Conservation (phyloP, 768 basidiomycete species). For the Boletus rubescentipes region DNA sequence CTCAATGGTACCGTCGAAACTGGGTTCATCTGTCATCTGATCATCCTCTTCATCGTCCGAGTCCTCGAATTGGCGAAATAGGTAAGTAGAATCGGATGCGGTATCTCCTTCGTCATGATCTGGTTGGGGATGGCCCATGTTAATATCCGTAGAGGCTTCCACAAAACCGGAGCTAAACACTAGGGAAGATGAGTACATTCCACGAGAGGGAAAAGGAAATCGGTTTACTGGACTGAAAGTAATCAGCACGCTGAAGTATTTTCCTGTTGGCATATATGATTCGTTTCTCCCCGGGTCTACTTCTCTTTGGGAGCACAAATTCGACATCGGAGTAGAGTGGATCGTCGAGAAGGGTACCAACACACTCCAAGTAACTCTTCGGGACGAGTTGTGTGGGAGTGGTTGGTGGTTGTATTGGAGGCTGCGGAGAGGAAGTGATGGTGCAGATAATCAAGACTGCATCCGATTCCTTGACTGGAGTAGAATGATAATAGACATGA, state of each 20-base stretch:
- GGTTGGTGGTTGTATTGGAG: slow-evolving; percentile 45
- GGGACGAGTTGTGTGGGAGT: slow-evolving; percentile 59
- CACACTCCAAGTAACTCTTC: slow-evolving; percentile 60
- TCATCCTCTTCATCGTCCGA: slow-evolving; percentile 57
- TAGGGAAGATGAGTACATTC: slow-evolving; percentile 25
- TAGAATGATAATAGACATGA: slow-evolving; percentile 58
- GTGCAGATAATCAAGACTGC: slow-evolving; percentile 76
- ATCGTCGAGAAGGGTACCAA: slow-evolving; percentile 77
- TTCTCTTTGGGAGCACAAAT: slow-evolving; percentile 63
- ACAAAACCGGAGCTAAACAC: slow-evolving; percentile 76
- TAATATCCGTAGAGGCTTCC: slow-evolving; percentile 46
- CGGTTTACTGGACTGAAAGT: slow-evolving; percentile 68
- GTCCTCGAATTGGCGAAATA: slow-evolving; percentile 41
- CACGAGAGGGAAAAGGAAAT: not conserved
- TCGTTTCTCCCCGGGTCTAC: slow-evolving; percentile 36
- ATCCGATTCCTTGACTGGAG: slow-evolving; percentile 54
- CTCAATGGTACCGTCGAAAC: slow-evolving; percentile 29
- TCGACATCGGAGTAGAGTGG: slow-evolving; percentile 84
- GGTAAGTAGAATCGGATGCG: slow-evolving; percentile 49
- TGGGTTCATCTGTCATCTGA: slow-evolving; percentile 35
- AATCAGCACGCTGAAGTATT: slow-evolving; percentile 69
- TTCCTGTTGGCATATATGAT: slow-evolving; percentile 68
- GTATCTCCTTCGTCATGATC: slow-evolving; percentile 41
- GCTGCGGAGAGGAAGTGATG: slow-evolving; percentile 65
- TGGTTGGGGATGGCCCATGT: slow-evolving; percentile 18